Conservation (phyloP, 2,329 filamentous ascomycete genomes). For the Aspergillus floridensis region DNA sequence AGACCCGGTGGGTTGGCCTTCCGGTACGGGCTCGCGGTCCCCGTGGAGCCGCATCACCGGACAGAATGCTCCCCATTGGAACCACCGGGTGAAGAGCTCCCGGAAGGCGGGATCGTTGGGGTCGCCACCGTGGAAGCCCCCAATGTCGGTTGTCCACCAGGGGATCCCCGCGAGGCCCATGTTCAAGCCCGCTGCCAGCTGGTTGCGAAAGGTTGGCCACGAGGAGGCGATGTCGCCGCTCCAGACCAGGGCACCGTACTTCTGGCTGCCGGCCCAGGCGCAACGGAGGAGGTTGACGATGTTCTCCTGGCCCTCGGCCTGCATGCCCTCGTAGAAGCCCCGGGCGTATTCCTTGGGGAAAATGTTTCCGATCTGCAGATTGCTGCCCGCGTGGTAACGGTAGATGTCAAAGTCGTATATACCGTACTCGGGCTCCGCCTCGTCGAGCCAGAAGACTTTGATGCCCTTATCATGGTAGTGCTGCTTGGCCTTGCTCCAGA, state of each 20-base stretch:
- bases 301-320: constrained; percentile 51
- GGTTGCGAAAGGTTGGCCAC: constrained; percentile 59
- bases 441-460: constrained; percentile 66
- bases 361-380: constrained; percentile 58
- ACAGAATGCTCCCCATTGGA: constrained; percentile 67
- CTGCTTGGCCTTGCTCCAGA: constrained; percentile 59
- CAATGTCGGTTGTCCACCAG: constrained; percentile 71
- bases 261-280: constrained; percentile 60
- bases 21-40: constrained; percentile 58
- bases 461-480: constrained; percentile 65
- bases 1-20: constrained; percentile 26
- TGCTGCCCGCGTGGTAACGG: constrained; percentile 57
- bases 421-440: constrained; percentile 64
- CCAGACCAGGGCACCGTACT: constrained; percentile 65
- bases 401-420: constrained; percentile 67
- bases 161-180: constrained; percentile 64
- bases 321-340: constrained; percentile 60
- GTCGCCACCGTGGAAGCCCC: constrained; percentile 66
- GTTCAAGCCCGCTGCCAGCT: constrained; percentile 63
- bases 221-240: constrained; percentile 65
- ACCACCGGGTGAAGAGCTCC: constrained; percentile 66
- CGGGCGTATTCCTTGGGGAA: constrained; percentile 59
- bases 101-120: constrained; percentile 56
- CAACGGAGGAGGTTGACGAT: constrained; percentile 60
- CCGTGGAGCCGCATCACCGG: constrained; percentile 68